Percentiles rank a stretch among this genome's conserved stretches.
Evolutionary conservation across 164 flowering plant genomes (phyloP).

Genomic region (Aristolochia contorta): DNA sequence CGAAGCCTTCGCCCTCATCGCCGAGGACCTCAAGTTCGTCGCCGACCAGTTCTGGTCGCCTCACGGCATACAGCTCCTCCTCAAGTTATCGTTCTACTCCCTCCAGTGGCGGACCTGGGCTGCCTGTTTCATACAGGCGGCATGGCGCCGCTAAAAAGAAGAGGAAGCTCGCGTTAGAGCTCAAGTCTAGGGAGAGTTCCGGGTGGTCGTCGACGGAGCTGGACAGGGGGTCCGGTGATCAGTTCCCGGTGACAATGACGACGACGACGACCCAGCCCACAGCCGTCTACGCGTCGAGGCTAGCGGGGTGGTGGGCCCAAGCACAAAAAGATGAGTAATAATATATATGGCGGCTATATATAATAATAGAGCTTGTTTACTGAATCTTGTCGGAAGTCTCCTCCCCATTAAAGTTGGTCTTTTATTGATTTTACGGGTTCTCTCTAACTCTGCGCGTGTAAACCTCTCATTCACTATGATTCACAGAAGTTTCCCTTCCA

Average conservation of each 20-base stretch:
- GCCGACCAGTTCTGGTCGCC: constrained; percentile 71
- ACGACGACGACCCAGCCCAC: constrained; percentile 15
- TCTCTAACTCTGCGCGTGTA: no score
- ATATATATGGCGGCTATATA: no score
- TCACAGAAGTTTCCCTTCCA: no score
- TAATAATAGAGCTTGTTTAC: no score
- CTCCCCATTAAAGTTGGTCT: no score
- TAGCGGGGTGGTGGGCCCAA: constrained; percentile 25
- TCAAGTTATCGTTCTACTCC: constrained; percentile 76
- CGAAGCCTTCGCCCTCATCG: constrained; percentile 73
- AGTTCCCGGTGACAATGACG: constrained; percentile 9
- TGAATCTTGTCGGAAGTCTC: no score
- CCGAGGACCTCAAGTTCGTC: constrained; percentile 83
- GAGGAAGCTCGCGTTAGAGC: constrained; percentile 32
- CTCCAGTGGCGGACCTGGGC: constrained; percentile 97
- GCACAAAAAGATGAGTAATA: not conserved
- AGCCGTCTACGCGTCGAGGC: constrained; percentile 29
- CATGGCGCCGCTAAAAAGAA: constrained; percentile 66
- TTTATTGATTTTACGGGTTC: no score
- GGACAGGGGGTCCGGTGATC: not conserved
- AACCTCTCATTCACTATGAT: no score
- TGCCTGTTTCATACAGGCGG: constrained; percentile 80
- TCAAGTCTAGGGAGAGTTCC: constrained; percentile 32
- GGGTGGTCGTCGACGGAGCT: not conserved
- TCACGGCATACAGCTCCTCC: constrained; percentile 74